These are phyloP conservation scores for Talaromyces liani DNA, from an alignment of 495 filamentous ascomycete genomes.

Conservation along the genomic window DNA sequence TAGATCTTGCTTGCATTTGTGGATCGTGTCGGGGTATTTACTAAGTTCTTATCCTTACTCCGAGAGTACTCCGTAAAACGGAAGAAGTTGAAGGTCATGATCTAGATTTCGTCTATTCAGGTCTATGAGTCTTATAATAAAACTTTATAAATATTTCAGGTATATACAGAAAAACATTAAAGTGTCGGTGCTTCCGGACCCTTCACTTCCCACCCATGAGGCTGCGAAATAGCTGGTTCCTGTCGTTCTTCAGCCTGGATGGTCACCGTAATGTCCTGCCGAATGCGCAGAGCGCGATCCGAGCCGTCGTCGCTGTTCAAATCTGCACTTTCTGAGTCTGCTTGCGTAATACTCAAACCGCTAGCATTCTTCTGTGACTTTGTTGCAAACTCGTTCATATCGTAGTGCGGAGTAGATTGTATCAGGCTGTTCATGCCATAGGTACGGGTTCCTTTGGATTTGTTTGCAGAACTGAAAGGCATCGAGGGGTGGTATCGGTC, in stretches of 20 bases:
- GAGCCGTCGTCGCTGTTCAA: slow-evolving; percentile 33
- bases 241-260: slow-evolving; percentile 24
- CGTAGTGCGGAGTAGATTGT: slow-evolving; percentile 23
- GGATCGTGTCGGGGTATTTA: background rate
- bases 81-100: background rate
- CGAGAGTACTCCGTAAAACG: background rate
- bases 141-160: background rate
- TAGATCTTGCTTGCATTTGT: background rate
- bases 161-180: background rate
- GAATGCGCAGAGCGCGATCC: slow-evolving; percentile 34
- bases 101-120: background rate
- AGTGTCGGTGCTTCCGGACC: background rate
- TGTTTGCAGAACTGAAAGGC: slow-evolving; percentile 29
- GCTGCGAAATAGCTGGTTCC: background rate
- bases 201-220: background rate
- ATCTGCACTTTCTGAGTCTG: slow-evolving; percentile 21
- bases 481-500: slow-evolving; percentile 30
- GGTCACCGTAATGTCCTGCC: slow-evolving; percentile 39
- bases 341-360: slow-evolving; percentile 20
- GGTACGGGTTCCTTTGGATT: slow-evolving; percentile 19
- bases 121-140: background rate
- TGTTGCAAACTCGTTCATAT: slow-evolving; percentile 23
- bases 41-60: background rate
- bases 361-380: slow-evolving; percentile 27
- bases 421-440: slow-evolving; percentile 28